Evolutionary conservation across 805 yeast species (phyloP).

Genomic region (Pichia eremophila): DNA sequence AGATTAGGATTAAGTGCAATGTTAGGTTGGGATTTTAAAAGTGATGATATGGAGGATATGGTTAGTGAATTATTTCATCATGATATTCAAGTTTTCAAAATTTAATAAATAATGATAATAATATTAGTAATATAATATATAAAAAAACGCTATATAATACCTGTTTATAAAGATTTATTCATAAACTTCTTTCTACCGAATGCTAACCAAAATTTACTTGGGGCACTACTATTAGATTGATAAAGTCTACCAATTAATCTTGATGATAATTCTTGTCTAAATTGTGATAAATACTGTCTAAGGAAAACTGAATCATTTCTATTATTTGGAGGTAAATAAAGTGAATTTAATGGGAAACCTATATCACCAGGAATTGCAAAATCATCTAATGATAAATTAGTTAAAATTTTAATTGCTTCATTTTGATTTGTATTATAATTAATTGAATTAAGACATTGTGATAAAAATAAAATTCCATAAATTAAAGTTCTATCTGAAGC

Average conservation of each 20-base stretch:
- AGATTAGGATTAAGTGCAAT: constrained; percentile 61
- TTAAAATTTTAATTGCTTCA: constrained; percentile 62
- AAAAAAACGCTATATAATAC: neutral
- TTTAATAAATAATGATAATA: neutral
- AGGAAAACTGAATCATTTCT: constrained; percentile 71
- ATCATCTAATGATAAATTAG: constrained; percentile 77
- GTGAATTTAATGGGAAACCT: constrained; percentile 82
- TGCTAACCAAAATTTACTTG: constrained; percentile 93
- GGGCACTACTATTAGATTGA: constrained; percentile 44
- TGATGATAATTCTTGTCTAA: constrained; percentile 86
- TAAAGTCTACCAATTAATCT: constrained; percentile 71
- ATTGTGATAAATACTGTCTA: constrained; percentile 76
- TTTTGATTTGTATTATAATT: constrained; percentile 36
- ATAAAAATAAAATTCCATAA: constrained; percentile 84
- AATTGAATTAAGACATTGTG: constrained; percentile 71
- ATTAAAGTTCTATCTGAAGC: constrained; percentile 88
- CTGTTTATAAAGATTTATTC: constrained; percentile 66
- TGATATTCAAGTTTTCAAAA: constrained; percentile 30
- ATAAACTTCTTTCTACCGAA: constrained; percentile 91
- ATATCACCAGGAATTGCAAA: constrained; percentile 93
- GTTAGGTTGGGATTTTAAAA: constrained; percentile 75
- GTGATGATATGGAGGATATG: constrained; percentile 53
- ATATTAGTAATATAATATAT: too few species aligned
- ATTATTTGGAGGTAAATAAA: constrained; percentile 65
- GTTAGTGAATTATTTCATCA: constrained; percentile 63